Conservation (phyloP, 75 land plant genomes). For the Adiantum capillusveneris region DNA sequence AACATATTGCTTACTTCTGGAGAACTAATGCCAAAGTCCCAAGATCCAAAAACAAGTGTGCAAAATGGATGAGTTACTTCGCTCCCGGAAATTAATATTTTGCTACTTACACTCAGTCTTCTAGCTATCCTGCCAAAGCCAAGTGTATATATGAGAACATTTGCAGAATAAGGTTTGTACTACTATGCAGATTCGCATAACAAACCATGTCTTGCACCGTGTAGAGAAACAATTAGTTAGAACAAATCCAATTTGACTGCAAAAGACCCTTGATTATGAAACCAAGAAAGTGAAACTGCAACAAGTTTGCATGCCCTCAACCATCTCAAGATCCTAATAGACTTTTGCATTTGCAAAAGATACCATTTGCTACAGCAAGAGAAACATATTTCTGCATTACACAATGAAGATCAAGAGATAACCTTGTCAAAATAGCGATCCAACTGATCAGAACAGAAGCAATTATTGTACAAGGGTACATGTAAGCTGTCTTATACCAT, state of each 20-base stretch:
- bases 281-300: too few species aligned
- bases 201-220: too few species aligned
- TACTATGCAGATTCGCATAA: too few species aligned
- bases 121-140: constrained; percentile 17
- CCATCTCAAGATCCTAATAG: too few species aligned
- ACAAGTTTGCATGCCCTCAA: too few species aligned
- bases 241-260: too few species aligned
- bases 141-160: too few species aligned
- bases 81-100: not conserved
- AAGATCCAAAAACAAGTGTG: constrained; percentile 21
- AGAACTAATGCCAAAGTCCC: constrained; percentile 29
- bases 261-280: too few species aligned
- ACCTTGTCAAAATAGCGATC: constrained; percentile 20
- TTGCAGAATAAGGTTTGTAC: too few species aligned
- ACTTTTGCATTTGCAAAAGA: too few species aligned
- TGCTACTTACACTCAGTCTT: constrained; percentile 9
- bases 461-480: constrained; percentile 19
- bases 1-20: constrained; percentile 14
- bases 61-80: constrained; percentile 19
- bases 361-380: too few species aligned
- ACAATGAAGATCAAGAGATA: not conserved
- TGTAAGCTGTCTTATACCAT: constrained; percentile 26
- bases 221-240: too few species aligned
- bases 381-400: not conserved
- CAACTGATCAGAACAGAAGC: constrained; percentile 13